Base-by-base conservation (phyloP, 1,284 basidiomycete species). In the Heterobasidion annosum region DNA sequence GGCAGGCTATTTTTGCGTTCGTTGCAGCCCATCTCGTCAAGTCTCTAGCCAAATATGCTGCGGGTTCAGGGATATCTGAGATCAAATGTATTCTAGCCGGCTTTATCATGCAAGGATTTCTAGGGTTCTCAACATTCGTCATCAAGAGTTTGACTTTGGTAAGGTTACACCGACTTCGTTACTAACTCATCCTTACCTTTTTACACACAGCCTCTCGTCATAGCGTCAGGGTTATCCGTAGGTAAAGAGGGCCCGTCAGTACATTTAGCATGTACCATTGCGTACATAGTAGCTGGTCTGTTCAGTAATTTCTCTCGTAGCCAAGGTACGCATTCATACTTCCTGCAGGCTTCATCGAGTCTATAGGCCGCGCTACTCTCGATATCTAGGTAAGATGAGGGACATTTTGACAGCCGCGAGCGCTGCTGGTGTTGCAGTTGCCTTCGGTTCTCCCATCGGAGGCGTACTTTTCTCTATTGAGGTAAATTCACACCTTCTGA, bases 211-310 rank as follows among this genome's bases (percentile, higher is more conserved):
- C 95, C 95, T 32, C 75, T 98, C 16, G 88, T 95, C n/a, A 98
- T 99, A 63, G 97, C 94, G 0, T 98, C 95, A 25, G 97, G 97
- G 0, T 74, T 99, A 46, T 96, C 94, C 8, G 93, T 99, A 32
- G 97, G 97, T 12, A 99, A 99, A 69, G 97, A 99, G 72, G 97
- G 97, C 0, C 97, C 97, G 0, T 97, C 94, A 0, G 97, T 99
- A 0, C 97, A 99, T 65, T 89, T 98, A 46, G 96, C 96, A 1
- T 97, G 93, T 65, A 93, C 93, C 63, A 86, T 98, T 55, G 97
- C 96, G 1, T 88, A 84, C 58, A 78, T 96, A 34, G 85, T 99
- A 13, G 93, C 91, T 1, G 79, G 87, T 49, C 69, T 88, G 61
- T 98, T 98, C 64, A 75, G 75, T 34, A 81, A 83, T 51, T 97